A percentile compares a stretch with the other conserved stretches of the same genome.
phyloP scores from a whole-genome alignment of 306 rosid genomes.

The Trifolium fragiferum region DNA sequence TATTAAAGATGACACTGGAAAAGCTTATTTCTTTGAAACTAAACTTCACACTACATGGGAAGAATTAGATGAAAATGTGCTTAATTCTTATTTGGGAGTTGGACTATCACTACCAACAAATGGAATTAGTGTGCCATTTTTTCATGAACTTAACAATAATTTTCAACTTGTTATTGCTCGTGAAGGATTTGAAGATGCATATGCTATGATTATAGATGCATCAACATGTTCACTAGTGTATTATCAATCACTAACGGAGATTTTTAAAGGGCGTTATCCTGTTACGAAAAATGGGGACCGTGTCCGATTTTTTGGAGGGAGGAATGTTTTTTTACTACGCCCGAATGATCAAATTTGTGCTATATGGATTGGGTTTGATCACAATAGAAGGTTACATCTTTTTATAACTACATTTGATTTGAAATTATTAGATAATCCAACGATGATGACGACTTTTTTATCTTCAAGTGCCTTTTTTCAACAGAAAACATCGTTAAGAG shows the following conservation, averaged over 20 bases:
- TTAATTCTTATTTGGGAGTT: neutral
- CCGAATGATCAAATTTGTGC: constrained; percentile 6
- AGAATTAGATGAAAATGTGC: neutral
- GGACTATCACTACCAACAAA: neutral
- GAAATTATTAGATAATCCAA: neutral
- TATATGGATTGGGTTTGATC: neutral
- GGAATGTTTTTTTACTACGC: neutral
- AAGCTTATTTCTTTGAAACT: neutral
- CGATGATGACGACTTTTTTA: neutral
- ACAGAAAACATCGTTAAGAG: neutral
- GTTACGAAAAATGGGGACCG: neutral
- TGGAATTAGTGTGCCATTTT: constrained; percentile 24
- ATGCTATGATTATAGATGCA: constrained; percentile 1
- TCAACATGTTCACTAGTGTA: neutral
- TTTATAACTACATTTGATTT: neutral
- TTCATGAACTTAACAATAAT: neutral
- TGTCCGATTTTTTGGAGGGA: neutral
- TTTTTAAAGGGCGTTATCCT: neutral
- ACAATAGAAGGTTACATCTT: neutral
- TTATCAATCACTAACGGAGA: constrained; percentile 1
- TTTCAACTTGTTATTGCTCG: constrained; percentile 3
- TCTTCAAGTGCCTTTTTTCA: neutral
- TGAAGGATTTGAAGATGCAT: neutral
- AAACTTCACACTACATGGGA: neutral
- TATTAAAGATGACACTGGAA: neutral